Evolutionary conservation across 148 eudicot species (phyloP).

Genomic region (Rhododendron henanense): DNA sequence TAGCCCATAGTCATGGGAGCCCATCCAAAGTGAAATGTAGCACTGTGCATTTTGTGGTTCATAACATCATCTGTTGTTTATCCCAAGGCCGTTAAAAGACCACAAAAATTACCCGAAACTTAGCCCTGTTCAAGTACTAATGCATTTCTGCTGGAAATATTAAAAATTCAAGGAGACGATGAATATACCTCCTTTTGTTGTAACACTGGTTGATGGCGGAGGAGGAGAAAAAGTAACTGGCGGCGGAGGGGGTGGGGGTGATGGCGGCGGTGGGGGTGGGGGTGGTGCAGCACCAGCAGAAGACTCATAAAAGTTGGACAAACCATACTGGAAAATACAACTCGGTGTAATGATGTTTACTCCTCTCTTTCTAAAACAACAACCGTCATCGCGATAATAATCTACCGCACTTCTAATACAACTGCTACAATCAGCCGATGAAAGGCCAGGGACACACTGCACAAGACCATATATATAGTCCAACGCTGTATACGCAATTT

Average conservation of each 20-base stretch:
- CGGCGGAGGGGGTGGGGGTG: too few relatives aligned
- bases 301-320: neutral
- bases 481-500: neutral
- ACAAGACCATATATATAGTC: constrained; percentile 20
- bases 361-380: neutral
- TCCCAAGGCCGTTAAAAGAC: neutral
- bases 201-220: neutral
- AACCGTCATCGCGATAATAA: too few relatives aligned
- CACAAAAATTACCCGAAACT: neutral
- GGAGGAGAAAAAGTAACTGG: neutral
- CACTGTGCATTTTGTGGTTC: neutral
- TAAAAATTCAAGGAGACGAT: neutral
- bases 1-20: too few relatives aligned
- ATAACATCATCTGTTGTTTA: neutral
- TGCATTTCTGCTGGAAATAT: neutral
- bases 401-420: constrained; percentile 14
- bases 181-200: neutral
- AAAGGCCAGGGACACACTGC: constrained; percentile 28
- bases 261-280: neutral
- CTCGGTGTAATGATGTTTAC: neutral
- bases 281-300: constrained; percentile 12
- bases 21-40: too few relatives aligned
- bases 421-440: constrained; percentile 6
- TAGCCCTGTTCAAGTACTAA: neutral
- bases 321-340: neutral